Evolutionary conservation across 805 yeast species (phyloP).

Genomic region (Metschnikowia amazonensis): DNA sequence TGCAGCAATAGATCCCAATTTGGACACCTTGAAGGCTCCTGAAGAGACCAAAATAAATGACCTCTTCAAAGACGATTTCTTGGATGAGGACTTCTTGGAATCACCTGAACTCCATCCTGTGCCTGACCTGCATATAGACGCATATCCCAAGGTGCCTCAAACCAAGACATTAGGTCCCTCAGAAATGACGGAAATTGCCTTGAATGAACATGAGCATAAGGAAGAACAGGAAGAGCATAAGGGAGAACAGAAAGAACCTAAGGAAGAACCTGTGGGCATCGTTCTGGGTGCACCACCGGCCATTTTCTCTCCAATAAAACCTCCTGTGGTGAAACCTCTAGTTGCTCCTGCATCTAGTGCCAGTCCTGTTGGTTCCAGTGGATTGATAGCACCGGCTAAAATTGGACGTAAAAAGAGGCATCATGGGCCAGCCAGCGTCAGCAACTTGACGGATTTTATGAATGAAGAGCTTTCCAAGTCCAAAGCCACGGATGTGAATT

Average conservation of each 20-base stretch:
- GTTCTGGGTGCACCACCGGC: slow-evolving; percentile 1
- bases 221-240: too few relatives aligned
- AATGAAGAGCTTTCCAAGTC: slow-evolving; percentile 43
- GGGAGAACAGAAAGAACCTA: too few relatives aligned
- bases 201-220: background rate
- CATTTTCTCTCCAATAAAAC: slow-evolving; percentile 8
- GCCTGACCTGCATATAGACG: background rate
- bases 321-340: background rate
- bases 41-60: background rate
- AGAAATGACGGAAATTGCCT: background rate
- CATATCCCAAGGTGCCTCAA: background rate
- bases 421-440: slow-evolving; percentile 19
- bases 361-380: background rate
- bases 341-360: background rate
- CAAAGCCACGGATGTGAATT: slow-evolving; percentile 29
- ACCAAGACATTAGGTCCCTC: background rate
- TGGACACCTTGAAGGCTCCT: background rate
- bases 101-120: slow-evolving; percentile 1
- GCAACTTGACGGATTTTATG: slow-evolving; percentile 37
- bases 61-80: slow-evolving; percentile 1
- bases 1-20: too few relatives aligned
- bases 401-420: slow-evolving; percentile 28
- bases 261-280: background rate
- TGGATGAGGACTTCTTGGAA: slow-evolving; percentile 4
- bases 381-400: slow-evolving; percentile 9